Conservation (phyloP, 2,329 filamentous ascomycete genomes). For the Cercospora beticola region DNA sequence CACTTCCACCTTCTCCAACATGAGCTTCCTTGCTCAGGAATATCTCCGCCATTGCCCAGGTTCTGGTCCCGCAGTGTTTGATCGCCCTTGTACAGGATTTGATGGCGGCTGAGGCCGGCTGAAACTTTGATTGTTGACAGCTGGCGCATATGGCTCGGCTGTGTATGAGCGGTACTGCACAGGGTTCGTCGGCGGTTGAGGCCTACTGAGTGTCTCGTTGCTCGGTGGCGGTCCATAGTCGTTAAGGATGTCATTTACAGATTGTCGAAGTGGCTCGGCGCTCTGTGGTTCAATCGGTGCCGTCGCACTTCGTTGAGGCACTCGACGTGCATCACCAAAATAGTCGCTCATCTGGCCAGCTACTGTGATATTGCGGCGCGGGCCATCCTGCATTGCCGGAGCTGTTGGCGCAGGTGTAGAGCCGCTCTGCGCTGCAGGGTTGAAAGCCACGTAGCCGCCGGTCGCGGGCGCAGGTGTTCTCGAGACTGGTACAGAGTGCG, state of each 20-base stretch:
- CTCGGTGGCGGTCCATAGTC: slow-evolving; percentile 21
- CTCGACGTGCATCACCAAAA: slow-evolving; percentile 17
- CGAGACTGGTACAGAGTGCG: slow-evolving; percentile 17
- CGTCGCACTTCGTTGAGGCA: slow-evolving; percentile 17
- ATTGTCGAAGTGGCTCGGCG: slow-evolving; percentile 9
- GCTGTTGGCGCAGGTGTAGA: not conserved
- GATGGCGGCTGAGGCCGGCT: not conserved
- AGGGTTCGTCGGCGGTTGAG: slow-evolving; percentile 3
- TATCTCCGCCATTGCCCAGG: slow-evolving; percentile 9
- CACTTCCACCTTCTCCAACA: not conserved
- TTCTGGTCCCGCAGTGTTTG: slow-evolving; percentile 6
- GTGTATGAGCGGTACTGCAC: slow-evolving; percentile 8
- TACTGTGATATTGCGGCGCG: slow-evolving; percentile 16
- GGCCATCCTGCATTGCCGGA: slow-evolving; percentile 5
- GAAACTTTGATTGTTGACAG: not conserved
- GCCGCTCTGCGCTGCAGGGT: slow-evolving; percentile 25
- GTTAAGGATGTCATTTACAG: slow-evolving; percentile 28
- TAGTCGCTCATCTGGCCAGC: slow-evolving; percentile 14
- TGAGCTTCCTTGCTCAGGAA: not conserved
- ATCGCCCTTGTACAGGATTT: slow-evolving; percentile 7
- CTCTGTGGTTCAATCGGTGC: slow-evolving; percentile 11
- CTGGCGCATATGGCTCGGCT: slow-evolving; percentile 20
- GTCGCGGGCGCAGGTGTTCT: slow-evolving; percentile 18
- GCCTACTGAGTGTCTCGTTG: not conserved
- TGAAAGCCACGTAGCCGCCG: slow-evolving; percentile 37